Conservation (phyloP, 139 green algal species). For the Choricystis sp. region DNA sequence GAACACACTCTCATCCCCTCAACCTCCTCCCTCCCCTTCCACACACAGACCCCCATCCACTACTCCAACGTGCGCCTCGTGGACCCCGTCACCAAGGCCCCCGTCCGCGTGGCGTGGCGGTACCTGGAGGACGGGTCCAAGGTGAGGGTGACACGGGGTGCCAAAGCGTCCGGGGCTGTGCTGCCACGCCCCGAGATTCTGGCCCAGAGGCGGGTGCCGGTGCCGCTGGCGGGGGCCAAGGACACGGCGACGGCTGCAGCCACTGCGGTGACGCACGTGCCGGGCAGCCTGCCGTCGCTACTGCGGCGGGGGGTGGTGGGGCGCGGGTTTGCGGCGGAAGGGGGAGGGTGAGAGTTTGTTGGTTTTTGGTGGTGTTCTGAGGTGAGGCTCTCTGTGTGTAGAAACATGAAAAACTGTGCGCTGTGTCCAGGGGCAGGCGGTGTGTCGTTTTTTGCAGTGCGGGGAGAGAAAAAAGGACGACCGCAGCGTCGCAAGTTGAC, state of each 20-base stretch:
- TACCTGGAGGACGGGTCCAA: constrained; percentile 56
- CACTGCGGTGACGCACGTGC: background rate
- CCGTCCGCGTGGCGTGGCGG: constrained; percentile 29
- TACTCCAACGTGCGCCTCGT: constrained; percentile 65
- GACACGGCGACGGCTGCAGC: constrained; percentile 9
- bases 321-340: too few relatives aligned
- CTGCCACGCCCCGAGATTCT: constrained; percentile 39
- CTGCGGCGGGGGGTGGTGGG: too few relatives aligned
- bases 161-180: constrained; percentile 25
- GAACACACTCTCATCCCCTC: background rate
- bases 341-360: too few relatives aligned
- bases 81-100: constrained; percentile 43
- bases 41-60: constrained; percentile 37
- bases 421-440: too few relatives aligned
- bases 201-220: constrained; percentile 19
- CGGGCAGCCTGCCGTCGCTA: background rate
- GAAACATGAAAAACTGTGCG: too few relatives aligned
- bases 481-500: too few relatives aligned
- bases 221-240: constrained; percentile 4
- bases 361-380: too few relatives aligned
- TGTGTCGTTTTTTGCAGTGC: too few relatives aligned
- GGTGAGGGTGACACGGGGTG: constrained; percentile 40
- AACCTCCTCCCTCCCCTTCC: background rate
- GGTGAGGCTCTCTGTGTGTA: too few relatives aligned
- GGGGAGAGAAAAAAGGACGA: too few relatives aligned